Evolutionary conservation across 371 early-diverging fungal genomes (phyloP).

Genomic region (Mucor circinelloides): DNA sequence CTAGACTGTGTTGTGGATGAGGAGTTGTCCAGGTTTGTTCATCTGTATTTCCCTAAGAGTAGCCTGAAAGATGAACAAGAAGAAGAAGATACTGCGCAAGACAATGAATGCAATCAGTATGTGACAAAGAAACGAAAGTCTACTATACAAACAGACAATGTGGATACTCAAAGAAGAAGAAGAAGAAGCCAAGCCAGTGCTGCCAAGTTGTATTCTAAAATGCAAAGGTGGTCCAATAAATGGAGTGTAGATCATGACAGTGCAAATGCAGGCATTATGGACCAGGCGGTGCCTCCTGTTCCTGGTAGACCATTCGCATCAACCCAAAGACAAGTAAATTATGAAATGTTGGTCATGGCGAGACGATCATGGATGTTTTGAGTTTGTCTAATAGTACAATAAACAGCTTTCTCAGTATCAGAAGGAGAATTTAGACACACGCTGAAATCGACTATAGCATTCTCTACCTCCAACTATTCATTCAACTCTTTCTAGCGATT

Average conservation of each 20-base stretch:
- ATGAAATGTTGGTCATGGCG: not conserved
- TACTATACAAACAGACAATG: not conserved
- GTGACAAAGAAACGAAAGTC: not conserved
- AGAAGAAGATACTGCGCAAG: not conserved
- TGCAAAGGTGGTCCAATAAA: constrained; percentile 10
- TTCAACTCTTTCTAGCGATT: too few species aligned
- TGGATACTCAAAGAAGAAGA: not conserved
- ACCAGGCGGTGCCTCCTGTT: not conserved
- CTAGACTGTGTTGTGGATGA: constrained; percentile 7
- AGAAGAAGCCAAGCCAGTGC: constrained; percentile 9
- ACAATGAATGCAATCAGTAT: not conserved
- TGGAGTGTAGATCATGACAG: not conserved
- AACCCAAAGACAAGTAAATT: not conserved
- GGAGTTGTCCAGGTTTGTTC: constrained; percentile 4
- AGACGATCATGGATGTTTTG: constrained; percentile 9
- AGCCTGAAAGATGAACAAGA: not conserved
- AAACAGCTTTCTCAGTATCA: too few species aligned
- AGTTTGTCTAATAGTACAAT: too few species aligned
- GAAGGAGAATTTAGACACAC: too few species aligned
- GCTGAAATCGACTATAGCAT: too few species aligned
- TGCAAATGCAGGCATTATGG: not conserved
- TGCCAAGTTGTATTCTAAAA: not conserved
- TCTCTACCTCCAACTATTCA: too few species aligned
- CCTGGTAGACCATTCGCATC: not conserved
- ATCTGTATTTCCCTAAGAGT: constrained; percentile 9